Conservation (phyloP, 192 early-diverging fungal genomes). For the Backusella tarrabulga region DNA sequence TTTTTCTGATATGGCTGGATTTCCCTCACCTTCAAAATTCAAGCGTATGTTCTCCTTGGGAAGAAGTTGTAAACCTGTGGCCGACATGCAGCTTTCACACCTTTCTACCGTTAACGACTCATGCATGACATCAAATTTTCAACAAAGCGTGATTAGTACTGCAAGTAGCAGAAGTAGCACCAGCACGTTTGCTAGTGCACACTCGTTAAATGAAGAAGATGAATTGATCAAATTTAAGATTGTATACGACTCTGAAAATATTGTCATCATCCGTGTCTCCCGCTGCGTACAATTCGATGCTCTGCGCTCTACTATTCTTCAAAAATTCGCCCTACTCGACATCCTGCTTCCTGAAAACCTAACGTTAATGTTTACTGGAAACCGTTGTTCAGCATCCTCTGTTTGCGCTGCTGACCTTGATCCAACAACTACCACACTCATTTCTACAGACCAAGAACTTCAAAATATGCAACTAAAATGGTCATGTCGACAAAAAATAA, state of each 20-base stretch:
- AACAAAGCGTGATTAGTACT: neutral
- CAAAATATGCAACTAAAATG: constrained; percentile 9
- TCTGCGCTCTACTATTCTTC: neutral
- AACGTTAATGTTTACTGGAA: neutral
- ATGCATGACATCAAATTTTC: neutral
- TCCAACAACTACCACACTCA: neutral
- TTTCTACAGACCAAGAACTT: neutral
- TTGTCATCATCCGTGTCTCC: neutral
- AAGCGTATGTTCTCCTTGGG: neutral
- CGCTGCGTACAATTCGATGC: neutral
- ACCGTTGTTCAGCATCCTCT: constrained; percentile 1
- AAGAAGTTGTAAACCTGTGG: neutral
- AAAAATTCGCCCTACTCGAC: neutral
- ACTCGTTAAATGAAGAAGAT: neutral
- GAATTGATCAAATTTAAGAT: neutral
- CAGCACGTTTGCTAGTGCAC: neutral
- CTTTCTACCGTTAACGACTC: neutral
- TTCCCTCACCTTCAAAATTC: neutral
- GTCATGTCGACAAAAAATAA: constrained; percentile 2
- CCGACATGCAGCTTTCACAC: neutral
- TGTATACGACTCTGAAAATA: constrained; percentile 9
- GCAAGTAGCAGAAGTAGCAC: neutral
- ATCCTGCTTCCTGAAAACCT: neutral
- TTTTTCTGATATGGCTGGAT: neutral
- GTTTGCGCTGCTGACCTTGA: neutral